A percentile compares a stretch with the other conserved stretches of the same genome.
phyloP scores from a whole-genome alignment of 352 stramenopile species.

The Phytophthora foliorum region DNA sequence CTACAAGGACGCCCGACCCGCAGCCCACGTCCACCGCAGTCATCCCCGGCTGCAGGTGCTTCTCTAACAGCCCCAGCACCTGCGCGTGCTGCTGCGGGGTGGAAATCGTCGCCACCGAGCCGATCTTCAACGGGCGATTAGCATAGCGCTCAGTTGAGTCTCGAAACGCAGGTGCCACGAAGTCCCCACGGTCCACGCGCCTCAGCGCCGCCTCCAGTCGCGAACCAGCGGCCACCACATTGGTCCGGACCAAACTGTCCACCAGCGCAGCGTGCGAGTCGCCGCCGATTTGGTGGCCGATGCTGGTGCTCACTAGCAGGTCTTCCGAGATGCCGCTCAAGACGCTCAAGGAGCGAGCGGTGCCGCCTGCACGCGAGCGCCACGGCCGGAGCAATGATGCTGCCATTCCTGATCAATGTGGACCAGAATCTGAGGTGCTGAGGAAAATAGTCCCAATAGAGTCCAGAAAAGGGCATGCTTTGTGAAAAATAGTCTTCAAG shows the following conservation, averaged over 20 bases:
- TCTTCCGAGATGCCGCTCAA: constrained; percentile 83
- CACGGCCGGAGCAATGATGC: constrained; percentile 11
- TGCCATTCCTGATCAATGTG: constrained; percentile 9
- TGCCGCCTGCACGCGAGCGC: constrained; percentile 4
- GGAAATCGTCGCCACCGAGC: constrained; percentile 84
- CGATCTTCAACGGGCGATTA: constrained; percentile 85
- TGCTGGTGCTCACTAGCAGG: constrained; percentile 84
- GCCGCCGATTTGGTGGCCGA: constrained; percentile 85
- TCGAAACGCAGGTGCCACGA: constrained; percentile 50
- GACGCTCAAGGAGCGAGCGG: constrained; percentile 59
- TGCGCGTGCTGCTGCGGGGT: constrained; percentile 89
- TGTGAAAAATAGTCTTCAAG: constrained; percentile 13
- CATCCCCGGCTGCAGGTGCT: constrained; percentile 72
- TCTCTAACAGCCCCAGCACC: constrained; percentile 72
- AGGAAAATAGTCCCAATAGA: constrained; percentile 25
- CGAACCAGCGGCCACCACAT: constrained; percentile 65
- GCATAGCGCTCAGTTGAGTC: constrained; percentile 57
- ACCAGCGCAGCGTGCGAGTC: constrained; percentile 73
- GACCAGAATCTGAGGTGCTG: constrained; percentile 24
- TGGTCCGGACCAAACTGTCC: constrained; percentile 81
- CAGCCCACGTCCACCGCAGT: constrained; percentile 78
- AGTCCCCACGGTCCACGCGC: constrained; percentile 71
- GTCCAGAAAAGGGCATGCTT: too few relatives aligned
- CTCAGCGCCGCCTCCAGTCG: constrained; percentile 73
- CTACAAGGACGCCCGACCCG: constrained; percentile 85